Evolutionary conservation across 805 yeast species (phyloP).

Genomic region (Yarrowia alimentaria): DNA sequence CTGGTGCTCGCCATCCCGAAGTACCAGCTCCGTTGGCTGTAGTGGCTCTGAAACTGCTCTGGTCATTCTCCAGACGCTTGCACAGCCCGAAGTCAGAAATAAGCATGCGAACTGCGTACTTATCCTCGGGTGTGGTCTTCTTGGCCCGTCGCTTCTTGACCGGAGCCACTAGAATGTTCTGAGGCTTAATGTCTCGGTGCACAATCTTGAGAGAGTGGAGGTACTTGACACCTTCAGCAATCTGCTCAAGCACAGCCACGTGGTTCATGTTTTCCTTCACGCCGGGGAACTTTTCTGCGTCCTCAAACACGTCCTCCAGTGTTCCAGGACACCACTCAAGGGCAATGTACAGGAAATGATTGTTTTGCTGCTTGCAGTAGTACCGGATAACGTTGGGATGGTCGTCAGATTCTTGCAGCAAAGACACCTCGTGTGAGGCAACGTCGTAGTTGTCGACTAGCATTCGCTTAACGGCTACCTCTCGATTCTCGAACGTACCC

Average conservation of each 20-base stretch:
- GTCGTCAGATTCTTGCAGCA: conserved; percentile 91
- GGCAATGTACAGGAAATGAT: conserved; percentile 87
- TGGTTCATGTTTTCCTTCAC: conserved; percentile 48
- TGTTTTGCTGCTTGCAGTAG: conserved; percentile 88
- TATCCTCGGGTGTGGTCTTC: conserved; percentile 31
- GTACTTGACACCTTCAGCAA: conserved; percentile 34
- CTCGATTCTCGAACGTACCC: conserved; percentile 87
- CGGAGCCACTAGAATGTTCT: conserved; percentile 58
- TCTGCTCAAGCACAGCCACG: conserved; percentile 42
- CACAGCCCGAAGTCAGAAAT: conserved; percentile 97
- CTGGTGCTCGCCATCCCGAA: conserved; percentile 98
- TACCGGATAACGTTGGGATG: conserved; percentile 94
- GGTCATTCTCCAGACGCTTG: conserved; percentile 85
- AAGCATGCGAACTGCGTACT: conserved; percentile 58
- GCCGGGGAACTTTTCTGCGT: conserved; percentile 40
- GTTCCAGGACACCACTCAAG: conserved; percentile 88
- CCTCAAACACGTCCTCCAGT: conserved; percentile 70
- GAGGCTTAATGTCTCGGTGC: conserved; percentile 59
- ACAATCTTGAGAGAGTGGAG: conserved; percentile 39
- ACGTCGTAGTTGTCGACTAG: conserved; percentile 88
- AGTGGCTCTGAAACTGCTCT: conserved; percentile 89
- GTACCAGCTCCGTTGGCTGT: conserved; percentile 95
- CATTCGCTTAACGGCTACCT: conserved; percentile 96
- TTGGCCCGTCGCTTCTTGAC: conserved; percentile 33
- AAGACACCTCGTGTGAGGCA: conserved; percentile 85